These are phyloP conservation scores for Wallemia mellicola DNA, from an alignment of 1,284 basidiomycete species.

Conservation along the genomic window DNA sequence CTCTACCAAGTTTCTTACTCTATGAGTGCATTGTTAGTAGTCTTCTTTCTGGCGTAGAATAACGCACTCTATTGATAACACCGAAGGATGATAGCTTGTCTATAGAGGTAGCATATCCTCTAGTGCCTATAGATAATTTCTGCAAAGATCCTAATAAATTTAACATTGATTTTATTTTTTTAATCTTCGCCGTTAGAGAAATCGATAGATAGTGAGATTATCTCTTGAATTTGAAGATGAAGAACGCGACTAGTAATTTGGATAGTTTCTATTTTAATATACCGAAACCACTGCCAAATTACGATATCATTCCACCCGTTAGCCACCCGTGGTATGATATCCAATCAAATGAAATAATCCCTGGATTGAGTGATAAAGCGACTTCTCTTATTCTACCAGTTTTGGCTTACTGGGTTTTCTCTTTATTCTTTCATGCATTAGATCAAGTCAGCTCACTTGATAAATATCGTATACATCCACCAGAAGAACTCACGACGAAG, in stretches of 20 bases:
- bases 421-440: constrained; percentile 48
- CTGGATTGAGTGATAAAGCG: not conserved
- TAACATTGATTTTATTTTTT: too few relatives aligned
- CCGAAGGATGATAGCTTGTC: not conserved
- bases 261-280: too few relatives aligned
- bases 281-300: not conserved
- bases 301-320: not conserved
- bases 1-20: constrained; percentile 54
- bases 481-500: constrained; percentile 38
- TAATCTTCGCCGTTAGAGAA: not conserved
- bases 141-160: not conserved
- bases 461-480: constrained; percentile 61
- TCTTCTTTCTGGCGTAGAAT: too few relatives aligned
- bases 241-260: too few relatives aligned
- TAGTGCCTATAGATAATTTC: not conserved
- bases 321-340: not conserved
- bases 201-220: not conserved
- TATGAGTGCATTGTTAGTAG: too few relatives aligned
- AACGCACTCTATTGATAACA: not conserved
- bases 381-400: constrained; percentile 22
- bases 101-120: not conserved
- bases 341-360: not conserved
- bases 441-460: constrained; percentile 59
- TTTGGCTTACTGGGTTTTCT: constrained; percentile 60
- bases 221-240: too few relatives aligned